A percentile compares a stretch with the other conserved stretches of the same genome.
These are phyloP conservation scores for Neurospora sp. DNA, from an alignment of 495 filamentous ascomycete species.

Conservation along the genomic window DNA sequence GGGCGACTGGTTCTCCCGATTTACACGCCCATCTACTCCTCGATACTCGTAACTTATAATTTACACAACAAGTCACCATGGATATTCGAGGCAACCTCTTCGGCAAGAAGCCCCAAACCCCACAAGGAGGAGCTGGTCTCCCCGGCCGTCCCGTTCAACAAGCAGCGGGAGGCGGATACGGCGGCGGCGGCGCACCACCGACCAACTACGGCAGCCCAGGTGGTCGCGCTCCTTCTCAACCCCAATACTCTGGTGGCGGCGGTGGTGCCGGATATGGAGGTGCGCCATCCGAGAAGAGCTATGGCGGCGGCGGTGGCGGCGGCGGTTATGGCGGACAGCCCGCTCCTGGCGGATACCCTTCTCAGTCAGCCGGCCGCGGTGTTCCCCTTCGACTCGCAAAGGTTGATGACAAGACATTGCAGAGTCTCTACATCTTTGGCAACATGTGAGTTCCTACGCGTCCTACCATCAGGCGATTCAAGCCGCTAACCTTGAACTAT, in stretches of 20 bases:
- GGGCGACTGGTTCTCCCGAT: not conserved
- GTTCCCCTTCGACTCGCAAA: conserved; percentile 27
- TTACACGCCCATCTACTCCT: not conserved
- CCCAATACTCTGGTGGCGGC: conserved; percentile 1
- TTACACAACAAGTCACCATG: conserved; percentile 12
- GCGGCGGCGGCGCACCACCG: conserved; percentile 4
- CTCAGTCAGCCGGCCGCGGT: conserved; percentile 6
- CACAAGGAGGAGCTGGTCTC: conserved; percentile 13
- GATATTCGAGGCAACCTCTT: conserved; percentile 34
- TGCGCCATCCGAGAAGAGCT: not conserved
- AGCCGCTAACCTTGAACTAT: not conserved
- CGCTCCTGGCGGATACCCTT: not conserved
- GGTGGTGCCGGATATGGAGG: not conserved
- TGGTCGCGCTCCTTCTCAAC: conserved; percentile 6
- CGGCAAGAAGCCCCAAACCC: conserved; percentile 19
- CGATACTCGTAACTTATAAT: not conserved
- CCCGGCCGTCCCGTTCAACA: conserved; percentile 21
- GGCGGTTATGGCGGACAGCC: conserved; percentile 10
- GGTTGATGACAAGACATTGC: conserved; percentile 31
- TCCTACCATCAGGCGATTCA: not conserved
- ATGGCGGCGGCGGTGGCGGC: conserved; percentile 2
- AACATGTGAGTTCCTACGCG: conserved; percentile 19
- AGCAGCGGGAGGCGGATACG: conserved; percentile 12
- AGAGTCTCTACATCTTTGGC: conserved; percentile 33
- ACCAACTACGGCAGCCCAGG: conserved; percentile 13